These are phyloP conservation scores for Bolboschoenus planiculmis DNA, from an alignment of 176 grass and related monocot genomes.

Conservation along the genomic window DNA sequence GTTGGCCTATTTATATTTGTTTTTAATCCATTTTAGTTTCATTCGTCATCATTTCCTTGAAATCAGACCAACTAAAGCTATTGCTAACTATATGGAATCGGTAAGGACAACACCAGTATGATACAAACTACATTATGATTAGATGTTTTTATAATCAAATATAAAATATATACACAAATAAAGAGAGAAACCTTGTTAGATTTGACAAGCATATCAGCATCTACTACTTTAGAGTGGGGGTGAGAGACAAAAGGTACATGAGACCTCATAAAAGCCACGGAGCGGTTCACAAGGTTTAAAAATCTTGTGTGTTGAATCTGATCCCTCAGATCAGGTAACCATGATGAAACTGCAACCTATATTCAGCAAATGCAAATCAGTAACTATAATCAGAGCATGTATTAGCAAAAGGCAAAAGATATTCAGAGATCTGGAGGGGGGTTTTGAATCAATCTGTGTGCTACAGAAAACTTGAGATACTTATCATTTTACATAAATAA, in stretches of 20 bases:
- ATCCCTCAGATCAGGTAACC: conserved; percentile 63
- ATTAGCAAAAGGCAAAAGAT: not conserved
- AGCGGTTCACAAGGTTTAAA: conserved; percentile 62
- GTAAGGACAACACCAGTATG: not conserved
- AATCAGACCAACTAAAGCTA: not conserved
- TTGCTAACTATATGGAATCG: not conserved
- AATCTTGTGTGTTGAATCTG: conserved; percentile 77
- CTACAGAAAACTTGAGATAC: too few relatives aligned
- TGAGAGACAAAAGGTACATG: conserved; percentile 60
- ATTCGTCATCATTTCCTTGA: not conserved
- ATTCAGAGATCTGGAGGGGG: not conserved
- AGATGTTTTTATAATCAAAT: not conserved
- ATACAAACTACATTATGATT: not conserved
- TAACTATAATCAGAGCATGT: not conserved
- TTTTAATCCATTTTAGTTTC: not conserved
- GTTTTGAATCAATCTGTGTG: not conserved
- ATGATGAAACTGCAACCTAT: conserved; percentile 65
- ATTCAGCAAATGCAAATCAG: not conserved
- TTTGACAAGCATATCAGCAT: conserved; percentile 44
- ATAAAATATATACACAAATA: not conserved
- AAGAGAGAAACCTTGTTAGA: conserved; percentile 11
- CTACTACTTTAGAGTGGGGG: conserved; percentile 69
- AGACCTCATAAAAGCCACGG: conserved; percentile 61
- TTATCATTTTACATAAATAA: not conserved
- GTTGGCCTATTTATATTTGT: not conserved